Evolutionary conservation across 148 eudicot genomes (phyloP).

Genomic region (Rhododendron ferrugineum): DNA sequence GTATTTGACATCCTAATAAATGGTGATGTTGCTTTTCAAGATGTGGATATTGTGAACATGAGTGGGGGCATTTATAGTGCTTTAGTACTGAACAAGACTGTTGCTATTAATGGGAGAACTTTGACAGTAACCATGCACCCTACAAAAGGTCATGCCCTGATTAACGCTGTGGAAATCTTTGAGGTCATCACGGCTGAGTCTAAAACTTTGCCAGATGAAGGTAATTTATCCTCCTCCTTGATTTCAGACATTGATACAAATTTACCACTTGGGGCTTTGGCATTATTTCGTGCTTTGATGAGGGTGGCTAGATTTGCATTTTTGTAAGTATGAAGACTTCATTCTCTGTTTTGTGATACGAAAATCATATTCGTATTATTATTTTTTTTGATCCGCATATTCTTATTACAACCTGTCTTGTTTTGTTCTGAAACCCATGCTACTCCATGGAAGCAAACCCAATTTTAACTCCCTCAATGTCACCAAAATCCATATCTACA

Average conservation of each 20-base stretch:
- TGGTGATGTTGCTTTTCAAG: constrained; percentile 56
- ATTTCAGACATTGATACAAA: too few species aligned
- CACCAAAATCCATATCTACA: not conserved
- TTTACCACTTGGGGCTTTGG: not conserved
- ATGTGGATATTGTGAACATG: constrained; percentile 71
- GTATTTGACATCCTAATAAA: constrained; percentile 77
- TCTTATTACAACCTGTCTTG: not conserved
- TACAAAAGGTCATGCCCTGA: constrained; percentile 57
- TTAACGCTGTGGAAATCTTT: constrained; percentile 81
- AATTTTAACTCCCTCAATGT: not conserved
- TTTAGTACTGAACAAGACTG: constrained; percentile 79
- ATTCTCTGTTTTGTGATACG: not conserved
- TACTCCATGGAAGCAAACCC: not conserved
- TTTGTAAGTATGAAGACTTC: not conserved
- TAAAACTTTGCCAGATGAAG: constrained; percentile 68
- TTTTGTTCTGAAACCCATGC: not conserved
- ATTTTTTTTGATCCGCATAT: too few species aligned
- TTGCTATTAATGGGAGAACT: constrained; percentile 71
- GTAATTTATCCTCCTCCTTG: constrained; percentile 28
- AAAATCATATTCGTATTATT: not conserved
- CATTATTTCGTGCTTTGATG: not conserved
- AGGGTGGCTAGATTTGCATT: not conserved
- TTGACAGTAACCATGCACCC: constrained; percentile 64
- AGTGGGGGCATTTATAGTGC: constrained; percentile 64
- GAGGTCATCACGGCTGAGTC: constrained; percentile 70